These are phyloP conservation scores for Akanthomyces uredinophilus DNA, from an alignment of 2,329 filamentous ascomycete genomes.

Conservation along the genomic window DNA sequence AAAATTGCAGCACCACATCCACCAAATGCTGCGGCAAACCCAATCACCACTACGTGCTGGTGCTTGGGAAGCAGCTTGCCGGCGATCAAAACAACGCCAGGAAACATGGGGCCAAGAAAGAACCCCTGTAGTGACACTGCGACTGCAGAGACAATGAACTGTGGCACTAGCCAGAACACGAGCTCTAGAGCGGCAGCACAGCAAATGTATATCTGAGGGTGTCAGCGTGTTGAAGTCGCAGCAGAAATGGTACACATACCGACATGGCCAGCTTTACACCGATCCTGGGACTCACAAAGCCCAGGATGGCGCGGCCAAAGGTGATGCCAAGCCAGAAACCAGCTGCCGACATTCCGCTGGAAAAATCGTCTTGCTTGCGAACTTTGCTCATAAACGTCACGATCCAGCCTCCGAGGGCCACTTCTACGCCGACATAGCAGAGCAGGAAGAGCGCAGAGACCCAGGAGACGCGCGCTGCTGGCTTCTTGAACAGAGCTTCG, in stretches of 20 bases:
- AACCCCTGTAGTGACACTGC: conserved; percentile 69
- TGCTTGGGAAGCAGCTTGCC: conserved; percentile 65
- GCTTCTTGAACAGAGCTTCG: conserved; percentile 36
- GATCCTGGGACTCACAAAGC: conserved; percentile 66
- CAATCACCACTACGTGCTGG: conserved; percentile 71
- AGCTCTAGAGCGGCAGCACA: conserved; percentile 61
- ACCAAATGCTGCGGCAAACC: conserved; percentile 72
- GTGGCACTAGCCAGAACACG: conserved; percentile 76
- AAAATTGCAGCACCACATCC: conserved; percentile 65
- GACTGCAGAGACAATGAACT: conserved; percentile 69
- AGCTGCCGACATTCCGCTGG: conserved; percentile 68
- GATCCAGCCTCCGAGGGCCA: conserved; percentile 75
- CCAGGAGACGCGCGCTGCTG: conserved; percentile 56
- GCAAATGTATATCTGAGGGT: conserved; percentile 54
- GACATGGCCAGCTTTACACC: conserved; percentile 63
- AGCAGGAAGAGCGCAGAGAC: conserved; percentile 68
- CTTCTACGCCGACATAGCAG: conserved; percentile 71
- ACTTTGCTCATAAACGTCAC: conserved; percentile 78
- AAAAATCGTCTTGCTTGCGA: conserved; percentile 61
- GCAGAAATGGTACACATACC: conserved; percentile 11
- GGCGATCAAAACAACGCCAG: conserved; percentile 63
- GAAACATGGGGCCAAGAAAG: conserved; percentile 75
- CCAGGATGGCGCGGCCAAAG: conserved; percentile 62
- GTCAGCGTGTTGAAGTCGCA: conserved; percentile 3
- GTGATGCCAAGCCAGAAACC: conserved; percentile 81